Base-by-base conservation (phyloP, 495 filamentous ascomycete species). In the Penicillium malachiteum region DNA sequence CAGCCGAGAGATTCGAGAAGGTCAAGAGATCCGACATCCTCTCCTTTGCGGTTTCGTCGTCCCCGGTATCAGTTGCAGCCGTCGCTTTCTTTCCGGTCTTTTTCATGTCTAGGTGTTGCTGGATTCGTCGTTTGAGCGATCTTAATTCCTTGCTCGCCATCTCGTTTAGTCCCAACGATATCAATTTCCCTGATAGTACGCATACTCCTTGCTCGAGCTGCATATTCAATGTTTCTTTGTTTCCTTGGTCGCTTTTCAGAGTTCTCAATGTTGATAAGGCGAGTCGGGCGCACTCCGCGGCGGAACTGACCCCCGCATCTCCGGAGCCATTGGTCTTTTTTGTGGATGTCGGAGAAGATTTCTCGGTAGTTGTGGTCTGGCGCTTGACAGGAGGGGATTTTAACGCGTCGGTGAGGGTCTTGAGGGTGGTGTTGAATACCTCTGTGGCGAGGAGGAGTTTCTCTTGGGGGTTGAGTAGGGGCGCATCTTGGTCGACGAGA, bases 151-250 rank as follows among this genome's bases (percentile, higher is more conserved):
- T 90, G 52, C 86, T 71, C 6, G 93, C 94, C 52, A 87, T 69
- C 13, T 90, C 87, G 51, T 90, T 84, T 52, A 95, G 67, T 12
- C 86, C 86, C 44, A 96, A 71, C 1, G 82, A 79, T 7, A 96
- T 77, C 14, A 96, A 70, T 58, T 86, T 92, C 39, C 81, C 83
- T 21, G 88, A 75, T 39, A 98, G 75, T 7, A 87, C 84, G 41
- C 89, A 88, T 71, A 91, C 88, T 7, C 90, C 94, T 54, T 84
- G 86, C 64, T 97, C 93, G 3, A 96, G 74, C 58, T 97, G 92
- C 48, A 93, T 73, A 35, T 78, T 81, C 8, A 86, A 83, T 13
- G 83, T 67, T 59, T 72, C 55, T 71, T 68, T 62, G 42, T 84
- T 74, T 37, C 86, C 48, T 34, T 74, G 72, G 56, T 79, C 60